Evolutionary conservation across 2,329 filamentous ascomycete genomes (phyloP).

Genomic region (Neocucurbitaria cava): DNA sequence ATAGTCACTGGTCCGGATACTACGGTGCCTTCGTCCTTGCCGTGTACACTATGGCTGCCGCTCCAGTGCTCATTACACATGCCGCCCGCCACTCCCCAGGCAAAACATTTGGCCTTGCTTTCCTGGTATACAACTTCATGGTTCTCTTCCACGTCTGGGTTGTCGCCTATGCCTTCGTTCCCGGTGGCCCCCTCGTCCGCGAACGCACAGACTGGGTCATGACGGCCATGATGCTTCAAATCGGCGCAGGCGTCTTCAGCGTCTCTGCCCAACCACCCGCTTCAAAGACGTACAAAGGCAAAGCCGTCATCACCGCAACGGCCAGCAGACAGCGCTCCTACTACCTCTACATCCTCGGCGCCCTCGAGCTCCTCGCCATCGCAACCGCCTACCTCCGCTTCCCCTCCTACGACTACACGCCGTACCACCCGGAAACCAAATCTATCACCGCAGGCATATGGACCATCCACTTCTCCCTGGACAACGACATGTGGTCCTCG

Average conservation of each 20-base stretch:
- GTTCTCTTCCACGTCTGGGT: conserved; percentile 99
- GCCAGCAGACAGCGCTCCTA: conserved; percentile 66
- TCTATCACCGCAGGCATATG: conserved; percentile 94
- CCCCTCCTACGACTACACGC: conserved; percentile 87
- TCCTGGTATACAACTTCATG: conserved; percentile 90
- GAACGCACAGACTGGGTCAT: conserved; percentile 98
- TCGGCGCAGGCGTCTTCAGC: conserved; percentile 85
- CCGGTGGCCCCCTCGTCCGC: conserved; percentile 87
- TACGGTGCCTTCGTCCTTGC: conserved; percentile 80
- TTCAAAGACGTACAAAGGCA: conserved; percentile 50
- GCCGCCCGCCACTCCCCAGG: conserved; percentile 80
- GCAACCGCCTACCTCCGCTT: conserved; percentile 87
- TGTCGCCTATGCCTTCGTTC: conserved; percentile 97
- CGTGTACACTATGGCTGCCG: conserved; percentile 80
- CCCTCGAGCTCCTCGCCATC: conserved; percentile 80
- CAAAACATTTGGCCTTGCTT: conserved; percentile 84
- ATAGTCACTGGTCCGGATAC: conserved; percentile 86
- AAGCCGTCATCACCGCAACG: conserved; percentile 55
- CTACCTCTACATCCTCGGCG: conserved; percentile 74
- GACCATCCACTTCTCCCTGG: conserved; percentile 96
- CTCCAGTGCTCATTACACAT: conserved; percentile 76
- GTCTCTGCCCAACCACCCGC: conserved; percentile 60
- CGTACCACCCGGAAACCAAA: conserved; percentile 87
- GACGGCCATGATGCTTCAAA: conserved; percentile 80
- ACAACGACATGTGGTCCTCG: conserved; percentile 99